Evolutionary conservation across 2,329 filamentous ascomycete genomes (phyloP).

Genomic region (Grosmannia serpens): DNA sequence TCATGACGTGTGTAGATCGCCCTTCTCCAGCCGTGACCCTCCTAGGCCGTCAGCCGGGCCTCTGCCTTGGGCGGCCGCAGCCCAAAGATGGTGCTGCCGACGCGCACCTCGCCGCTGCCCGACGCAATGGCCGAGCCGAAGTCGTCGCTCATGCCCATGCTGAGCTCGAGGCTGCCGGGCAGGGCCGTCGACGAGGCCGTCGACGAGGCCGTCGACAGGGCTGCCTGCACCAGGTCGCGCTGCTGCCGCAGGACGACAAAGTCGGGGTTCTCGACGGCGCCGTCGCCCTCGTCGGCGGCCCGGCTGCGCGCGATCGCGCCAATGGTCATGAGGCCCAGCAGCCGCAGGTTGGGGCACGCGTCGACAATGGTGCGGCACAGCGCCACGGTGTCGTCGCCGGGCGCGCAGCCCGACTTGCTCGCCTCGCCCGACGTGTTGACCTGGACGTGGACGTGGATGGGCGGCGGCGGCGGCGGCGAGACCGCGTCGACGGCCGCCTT

Average conservation of each 20-base stretch:
- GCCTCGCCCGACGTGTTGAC: conserved; percentile 90
- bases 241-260: conserved; percentile 60
- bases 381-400: conserved; percentile 45
- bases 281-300: conserved; percentile 59
- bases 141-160: conserved; percentile 98
- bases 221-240: conserved; percentile 53
- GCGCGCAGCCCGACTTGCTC: conserved; percentile 71
- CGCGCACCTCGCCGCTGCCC: conserved; percentile 80
- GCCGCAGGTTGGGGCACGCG: conserved; percentile 58
- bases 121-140: conserved; percentile 77
- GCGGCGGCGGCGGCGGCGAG: conserved; percentile 10
- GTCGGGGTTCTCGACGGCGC: conserved; percentile 82
- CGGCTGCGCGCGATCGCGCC: conserved; percentile 81
- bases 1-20: not conserved
- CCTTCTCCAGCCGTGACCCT: not conserved
- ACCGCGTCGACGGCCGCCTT: not conserved
- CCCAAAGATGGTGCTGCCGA: conserved; percentile 93
- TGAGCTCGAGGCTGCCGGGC: conserved; percentile 57
- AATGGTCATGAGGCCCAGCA: conserved; percentile 92
- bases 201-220: conserved; percentile 22
- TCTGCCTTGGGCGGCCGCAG: conserved; percentile 67
- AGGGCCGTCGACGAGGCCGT: conserved; percentile 29
- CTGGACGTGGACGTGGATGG: conserved; percentile 73
- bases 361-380: conserved; percentile 61
- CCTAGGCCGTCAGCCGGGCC: conserved; percentile 51